phyloP scores from a whole-genome alignment of 75 land plant species.

The Selaginella moellendorffii region DNA sequence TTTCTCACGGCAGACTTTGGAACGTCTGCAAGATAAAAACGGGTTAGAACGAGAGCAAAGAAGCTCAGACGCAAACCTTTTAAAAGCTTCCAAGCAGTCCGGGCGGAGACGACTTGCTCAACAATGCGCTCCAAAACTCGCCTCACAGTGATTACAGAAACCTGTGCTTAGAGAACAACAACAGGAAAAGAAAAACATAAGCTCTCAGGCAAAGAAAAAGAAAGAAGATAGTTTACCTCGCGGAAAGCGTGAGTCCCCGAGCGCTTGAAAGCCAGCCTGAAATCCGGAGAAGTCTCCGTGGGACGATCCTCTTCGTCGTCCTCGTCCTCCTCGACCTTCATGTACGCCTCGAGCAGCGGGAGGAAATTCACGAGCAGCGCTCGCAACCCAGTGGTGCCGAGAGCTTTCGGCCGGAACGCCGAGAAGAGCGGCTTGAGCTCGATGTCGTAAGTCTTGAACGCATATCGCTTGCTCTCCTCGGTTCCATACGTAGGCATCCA shows the following conservation, averaged over 20 bases:
- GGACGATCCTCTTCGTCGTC: conserved; percentile 35
- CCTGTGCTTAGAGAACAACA: no score
- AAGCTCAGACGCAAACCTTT: no score
- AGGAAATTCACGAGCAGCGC: conserved; percentile 65
- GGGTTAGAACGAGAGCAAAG: no score
- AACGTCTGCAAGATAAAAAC: no score
- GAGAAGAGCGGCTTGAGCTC: conserved; percentile 77
- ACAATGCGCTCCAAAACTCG: conserved; percentile 71
- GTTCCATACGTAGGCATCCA: not conserved
- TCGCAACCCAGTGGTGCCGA: conserved; percentile 53
- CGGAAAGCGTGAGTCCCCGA: conserved; percentile 65
- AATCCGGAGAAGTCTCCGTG: no score
- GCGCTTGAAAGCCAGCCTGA: conserved; percentile 45
- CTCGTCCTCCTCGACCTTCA: conserved; percentile 19
- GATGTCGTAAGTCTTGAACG: conserved; percentile 45
- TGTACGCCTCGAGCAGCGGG: conserved; percentile 68
- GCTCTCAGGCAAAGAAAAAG: no score
- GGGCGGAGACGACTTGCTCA: conserved; percentile 50
- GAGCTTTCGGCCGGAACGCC: conserved; percentile 44
- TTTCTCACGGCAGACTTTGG: conserved; percentile 72
- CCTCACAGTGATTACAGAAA: conserved; percentile 60
- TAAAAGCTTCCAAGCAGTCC: conserved; percentile 89
- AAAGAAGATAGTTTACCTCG: no score
- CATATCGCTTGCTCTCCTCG: not conserved
- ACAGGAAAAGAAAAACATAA: no score